Conservation (phyloP, 2,329 filamentous ascomycete species). For the Cadophora luteo-olivacea region DNA sequence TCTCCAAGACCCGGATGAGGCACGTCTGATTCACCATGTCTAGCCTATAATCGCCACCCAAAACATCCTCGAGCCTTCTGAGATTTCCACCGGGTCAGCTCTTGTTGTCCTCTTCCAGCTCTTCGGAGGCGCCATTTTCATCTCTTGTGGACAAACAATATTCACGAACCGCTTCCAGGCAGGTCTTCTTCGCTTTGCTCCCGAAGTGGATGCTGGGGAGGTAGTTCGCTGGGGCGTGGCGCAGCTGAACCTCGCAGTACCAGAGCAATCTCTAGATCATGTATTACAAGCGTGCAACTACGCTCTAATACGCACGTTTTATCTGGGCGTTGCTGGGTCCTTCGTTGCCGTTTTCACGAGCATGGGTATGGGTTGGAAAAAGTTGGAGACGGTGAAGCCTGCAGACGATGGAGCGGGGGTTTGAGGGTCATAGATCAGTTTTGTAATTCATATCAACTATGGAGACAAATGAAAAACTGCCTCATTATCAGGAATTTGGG, state of each 20-base stretch:
- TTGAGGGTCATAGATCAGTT: too few relatives aligned
- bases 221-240: constrained; percentile 51
- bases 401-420: too few relatives aligned
- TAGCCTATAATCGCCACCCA: constrained; percentile 45
- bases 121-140: constrained; percentile 44
- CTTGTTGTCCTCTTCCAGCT: constrained; percentile 45
- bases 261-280: constrained; percentile 41
- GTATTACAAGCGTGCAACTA: constrained; percentile 51
- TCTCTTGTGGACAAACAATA: constrained; percentile 42
- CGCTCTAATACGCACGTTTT: constrained; percentile 49
- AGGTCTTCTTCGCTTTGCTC: constrained; percentile 44
- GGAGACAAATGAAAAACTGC: background rate
- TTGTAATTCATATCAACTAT: background rate
- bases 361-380: constrained; percentile 50
- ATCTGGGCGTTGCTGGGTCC: constrained; percentile 44
- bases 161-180: constrained; percentile 45
- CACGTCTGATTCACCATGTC: background rate
- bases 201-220: constrained; percentile 41
- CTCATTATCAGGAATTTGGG: too few relatives aligned
- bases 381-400: constrained; percentile 32
- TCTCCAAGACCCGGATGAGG: too few relatives aligned
- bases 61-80: constrained; percentile 37
- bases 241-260: constrained; percentile 46
- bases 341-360: constrained; percentile 49
- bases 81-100: constrained; percentile 45